Evolutionary conservation across 78 protist species (phyloP).

Genomic region (Bigelowiella natans): DNA sequence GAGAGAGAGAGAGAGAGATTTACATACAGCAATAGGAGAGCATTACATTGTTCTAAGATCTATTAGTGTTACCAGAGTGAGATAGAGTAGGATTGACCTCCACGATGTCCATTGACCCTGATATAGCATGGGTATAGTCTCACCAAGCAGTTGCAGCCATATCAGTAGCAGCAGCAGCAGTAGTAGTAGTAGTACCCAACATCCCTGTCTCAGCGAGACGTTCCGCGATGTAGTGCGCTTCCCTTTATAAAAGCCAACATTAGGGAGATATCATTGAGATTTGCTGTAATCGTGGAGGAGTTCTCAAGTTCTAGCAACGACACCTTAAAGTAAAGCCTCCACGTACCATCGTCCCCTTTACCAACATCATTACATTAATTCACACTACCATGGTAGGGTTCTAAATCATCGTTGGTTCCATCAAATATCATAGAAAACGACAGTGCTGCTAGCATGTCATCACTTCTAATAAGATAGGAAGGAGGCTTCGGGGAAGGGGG

Average conservation of each 20-base stretch:
- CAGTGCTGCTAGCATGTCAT: no score
- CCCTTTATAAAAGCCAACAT: background rate
- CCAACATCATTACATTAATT: no score
- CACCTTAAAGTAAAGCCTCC: background rate
- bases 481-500: no score
- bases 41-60: background rate
- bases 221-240: background rate
- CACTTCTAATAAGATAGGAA: no score
- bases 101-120: background rate
- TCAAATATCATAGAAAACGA: no score
- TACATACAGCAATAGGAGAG: background rate
- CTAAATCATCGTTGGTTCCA: no score
- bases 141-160: no score
- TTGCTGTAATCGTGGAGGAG: no score
- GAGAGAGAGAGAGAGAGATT: background rate
- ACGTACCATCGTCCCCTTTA: background rate
- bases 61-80: background rate
- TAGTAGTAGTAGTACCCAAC: background rate
- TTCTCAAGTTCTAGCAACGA: no score
- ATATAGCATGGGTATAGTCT: no score
- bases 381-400: no score
- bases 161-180: background rate
- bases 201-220: background rate
- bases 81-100: background rate
- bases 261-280: background rate